Evolutionary conservation across 441 rosid genomes (phyloP).

Genomic region (Populus hybrid): DNA sequence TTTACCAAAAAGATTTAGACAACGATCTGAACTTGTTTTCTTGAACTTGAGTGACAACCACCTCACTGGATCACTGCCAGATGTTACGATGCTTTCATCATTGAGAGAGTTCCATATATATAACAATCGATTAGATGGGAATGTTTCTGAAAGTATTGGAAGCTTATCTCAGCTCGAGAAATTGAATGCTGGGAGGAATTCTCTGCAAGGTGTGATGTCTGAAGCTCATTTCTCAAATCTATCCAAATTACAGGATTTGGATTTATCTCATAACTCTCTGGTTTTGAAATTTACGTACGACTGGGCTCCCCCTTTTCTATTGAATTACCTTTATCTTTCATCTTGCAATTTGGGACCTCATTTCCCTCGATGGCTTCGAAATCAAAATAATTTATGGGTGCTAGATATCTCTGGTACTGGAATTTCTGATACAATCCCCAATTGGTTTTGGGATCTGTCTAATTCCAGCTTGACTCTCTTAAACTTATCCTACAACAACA

Average conservation of each 20-base stretch:
- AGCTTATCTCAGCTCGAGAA: constrained; percentile 15
- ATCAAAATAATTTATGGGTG: constrained; percentile 8
- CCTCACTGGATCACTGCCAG: too few relatives aligned
- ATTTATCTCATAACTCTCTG: constrained; percentile 16
- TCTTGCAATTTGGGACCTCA: constrained; percentile 13
- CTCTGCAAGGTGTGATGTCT: constrained; percentile 18
- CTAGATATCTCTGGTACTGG: constrained; percentile 17
- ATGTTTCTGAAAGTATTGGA: constrained; percentile 15
- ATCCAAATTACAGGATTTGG: constrained; percentile 5
- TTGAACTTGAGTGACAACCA: too few relatives aligned
- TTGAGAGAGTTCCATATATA: neutral
- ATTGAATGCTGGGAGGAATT: constrained; percentile 15
- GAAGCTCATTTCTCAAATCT: constrained; percentile 21
- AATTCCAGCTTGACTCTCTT: neutral
- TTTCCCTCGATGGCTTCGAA: constrained; percentile 17
- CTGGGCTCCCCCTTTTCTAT: constrained; percentile 18
- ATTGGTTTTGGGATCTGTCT: constrained; percentile 15
- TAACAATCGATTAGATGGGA: neutral
- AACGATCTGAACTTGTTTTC: too few relatives aligned
- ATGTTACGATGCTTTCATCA: neutral
- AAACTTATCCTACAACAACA: constrained; percentile 1
- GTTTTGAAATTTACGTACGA: neutral
- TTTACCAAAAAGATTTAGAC: neutral
- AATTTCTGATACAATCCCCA: constrained; percentile 17
- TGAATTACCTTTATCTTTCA: neutral